Evolutionary conservation across 371 early-diverging fungal species (phyloP).

Genomic region (Apophysomyces trapeziformis): DNA sequence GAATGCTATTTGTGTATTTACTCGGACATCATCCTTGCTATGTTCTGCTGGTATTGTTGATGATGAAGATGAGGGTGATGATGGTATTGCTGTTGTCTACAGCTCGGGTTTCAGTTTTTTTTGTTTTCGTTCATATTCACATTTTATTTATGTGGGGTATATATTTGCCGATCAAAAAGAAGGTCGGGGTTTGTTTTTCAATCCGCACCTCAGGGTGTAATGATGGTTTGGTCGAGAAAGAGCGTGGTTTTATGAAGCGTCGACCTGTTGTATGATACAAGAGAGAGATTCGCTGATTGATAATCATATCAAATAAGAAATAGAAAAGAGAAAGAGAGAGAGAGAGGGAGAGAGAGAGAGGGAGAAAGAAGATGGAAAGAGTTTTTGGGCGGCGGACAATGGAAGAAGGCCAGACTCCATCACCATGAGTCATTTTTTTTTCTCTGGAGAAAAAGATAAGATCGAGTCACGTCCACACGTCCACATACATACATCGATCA

Average conservation of each 20-base stretch:
- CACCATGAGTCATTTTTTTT: conserved; percentile 10
- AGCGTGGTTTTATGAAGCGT: not conserved
- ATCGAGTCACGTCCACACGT: too few species aligned
- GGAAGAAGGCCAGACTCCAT: conserved; percentile 14
- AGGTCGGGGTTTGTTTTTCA: not conserved
- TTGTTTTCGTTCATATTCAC: too few species aligned
- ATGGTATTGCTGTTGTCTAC: too few species aligned
- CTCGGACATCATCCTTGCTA: too few species aligned
- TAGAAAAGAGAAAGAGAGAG: not conserved
- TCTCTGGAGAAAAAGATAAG: too few species aligned
- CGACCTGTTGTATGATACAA: not conserved
- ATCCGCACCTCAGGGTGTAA: conserved; percentile 6
- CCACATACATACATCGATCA: too few species aligned
- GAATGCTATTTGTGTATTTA: too few species aligned
- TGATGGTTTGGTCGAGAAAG: not conserved
- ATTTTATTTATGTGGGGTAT: too few species aligned
- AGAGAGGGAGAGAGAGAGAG: not conserved
- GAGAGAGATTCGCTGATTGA: not conserved
- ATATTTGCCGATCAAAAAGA: too few species aligned
- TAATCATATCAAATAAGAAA: not conserved
- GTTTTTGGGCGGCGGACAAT: not conserved
- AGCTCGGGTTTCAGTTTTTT: too few species aligned
- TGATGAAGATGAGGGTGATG: too few species aligned
- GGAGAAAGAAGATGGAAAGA: conserved; percentile 8
- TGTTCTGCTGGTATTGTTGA: too few species aligned